Evolutionary conservation across 768 basidiomycete species (phyloP), one percentile per base, ranked within the genome.

Genomic region (Suillus luteus): DNA sequence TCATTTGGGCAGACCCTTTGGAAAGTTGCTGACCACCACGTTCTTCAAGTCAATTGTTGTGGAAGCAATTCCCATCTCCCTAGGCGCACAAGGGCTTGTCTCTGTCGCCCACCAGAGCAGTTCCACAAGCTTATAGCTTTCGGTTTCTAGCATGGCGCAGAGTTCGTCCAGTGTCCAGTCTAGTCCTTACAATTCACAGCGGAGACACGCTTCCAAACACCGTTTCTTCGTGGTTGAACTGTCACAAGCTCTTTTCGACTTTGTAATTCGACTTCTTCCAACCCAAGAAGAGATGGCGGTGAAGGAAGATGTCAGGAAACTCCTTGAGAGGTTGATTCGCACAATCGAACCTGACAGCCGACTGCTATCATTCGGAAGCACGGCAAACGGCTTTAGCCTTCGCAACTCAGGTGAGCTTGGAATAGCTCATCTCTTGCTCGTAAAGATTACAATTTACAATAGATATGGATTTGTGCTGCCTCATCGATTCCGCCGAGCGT

Each of bases 401-500:
- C 85, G 95, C 69, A 97, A 98, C 80, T 96, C 95, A 66, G 96
- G 96, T 92, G 60, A 62, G 81, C 68, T 27, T 40, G 65, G 61
- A 65, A 62, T 61, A 48, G 27, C 33, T 58, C 31, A 55, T 19
- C 62, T 63, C 37, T 65, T 61, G 24, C 54, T 38, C 37, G 17
- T 52, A 40, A 15, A 38, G 63, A 55, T 67, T 65, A 70, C 63
- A 66, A 44, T 65, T 60, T 54, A 14, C 33, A 10, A 49, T 71
- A 98, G 96, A 99, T 78, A 99, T 99, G 96, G 96, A 99, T 78
- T 81, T 99, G 40, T 98, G 96, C 75, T 98, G 95, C 77, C 84
- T 99, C 73, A 93, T 97, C 75, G 93, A 96, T 76, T 91, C 92
- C 10, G 85, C 88, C 63, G 89, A 89, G 77, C 91, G 81, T 64